Conservation (phyloP, 495 filamentous ascomycete genomes). For the Tetracladium setigerum region DNA sequence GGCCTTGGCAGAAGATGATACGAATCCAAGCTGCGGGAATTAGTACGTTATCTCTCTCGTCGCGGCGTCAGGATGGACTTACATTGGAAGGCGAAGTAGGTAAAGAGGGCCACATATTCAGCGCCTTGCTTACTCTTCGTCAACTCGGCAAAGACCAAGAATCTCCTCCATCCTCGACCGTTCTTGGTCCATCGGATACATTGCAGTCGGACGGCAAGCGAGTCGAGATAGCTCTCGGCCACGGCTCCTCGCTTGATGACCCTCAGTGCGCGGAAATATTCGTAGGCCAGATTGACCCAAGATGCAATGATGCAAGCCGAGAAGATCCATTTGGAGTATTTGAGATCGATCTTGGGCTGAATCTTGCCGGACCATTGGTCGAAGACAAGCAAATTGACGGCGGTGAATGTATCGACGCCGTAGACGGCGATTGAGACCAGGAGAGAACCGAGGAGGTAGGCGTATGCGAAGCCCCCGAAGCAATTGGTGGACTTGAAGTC, state of each 20-base stretch:
- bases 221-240: slow-evolving; percentile 86
- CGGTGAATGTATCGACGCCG: slow-evolving; percentile 84
- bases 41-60: too few species aligned
- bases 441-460: slow-evolving; percentile 71
- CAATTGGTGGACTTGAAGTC: slow-evolving; percentile 83
- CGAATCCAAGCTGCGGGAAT: slow-evolving; percentile 68
- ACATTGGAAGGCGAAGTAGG: slow-evolving; percentile 93
- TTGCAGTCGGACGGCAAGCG: slow-evolving; percentile 72
- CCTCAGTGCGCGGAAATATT: slow-evolving; percentile 68
- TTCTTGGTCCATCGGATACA: slow-evolving; percentile 60
- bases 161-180: slow-evolving; percentile 69
- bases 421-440: slow-evolving; percentile 79
- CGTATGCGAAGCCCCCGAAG: slow-evolving; percentile 72
- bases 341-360: slow-evolving; percentile 58
- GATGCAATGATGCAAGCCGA: slow-evolving; percentile 81
- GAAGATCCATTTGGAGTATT: slow-evolving; percentile 83
- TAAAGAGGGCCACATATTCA: slow-evolving; percentile 87
- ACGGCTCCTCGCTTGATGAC: slow-evolving; percentile 79
- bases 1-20: slow-evolving; percentile 80
- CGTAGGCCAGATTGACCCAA: slow-evolving; percentile 64
- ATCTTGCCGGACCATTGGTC: slow-evolving; percentile 49
- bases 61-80: slow-evolving; percentile 20
- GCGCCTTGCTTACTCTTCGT: slow-evolving; percentile 86
- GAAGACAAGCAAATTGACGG: slow-evolving; percentile 82
- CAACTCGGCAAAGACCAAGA: slow-evolving; percentile 86